phyloP scores from a whole-genome alignment of 345 rosid species.

The Gossypium stocksii region DNA sequence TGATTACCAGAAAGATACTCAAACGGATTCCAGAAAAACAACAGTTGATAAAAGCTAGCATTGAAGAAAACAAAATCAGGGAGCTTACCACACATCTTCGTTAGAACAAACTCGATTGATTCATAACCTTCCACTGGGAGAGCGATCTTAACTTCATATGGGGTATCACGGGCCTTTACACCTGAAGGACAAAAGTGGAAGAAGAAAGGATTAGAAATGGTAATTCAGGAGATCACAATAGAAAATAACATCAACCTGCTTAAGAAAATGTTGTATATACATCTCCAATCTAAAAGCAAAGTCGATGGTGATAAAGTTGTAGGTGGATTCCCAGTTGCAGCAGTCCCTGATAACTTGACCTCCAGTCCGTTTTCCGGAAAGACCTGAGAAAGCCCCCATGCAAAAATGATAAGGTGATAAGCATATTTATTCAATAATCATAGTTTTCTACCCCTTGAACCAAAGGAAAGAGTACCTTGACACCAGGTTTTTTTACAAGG shows the following conservation, averaged over 20 bases:
- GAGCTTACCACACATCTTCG: constrained; percentile 73
- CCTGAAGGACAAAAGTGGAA: constrained; percentile 40
- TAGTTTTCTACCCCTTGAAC: constrained; percentile 6
- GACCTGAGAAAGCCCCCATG: constrained; percentile 39
- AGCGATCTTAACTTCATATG: constrained; percentile 72
- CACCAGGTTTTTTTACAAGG: constrained; percentile 56
- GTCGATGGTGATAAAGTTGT: constrained; percentile 84
- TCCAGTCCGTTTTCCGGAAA: constrained; percentile 66
- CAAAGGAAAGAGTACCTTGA: constrained; percentile 40
- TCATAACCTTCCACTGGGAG: constrained; percentile 79
- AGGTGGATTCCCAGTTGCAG: constrained; percentile 55
- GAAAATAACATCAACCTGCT: constrained; percentile 12
- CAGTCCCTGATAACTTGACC: constrained; percentile 65
- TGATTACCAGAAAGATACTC: background rate
- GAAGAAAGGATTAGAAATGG: background rate
- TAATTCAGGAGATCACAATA: constrained; percentile 18
- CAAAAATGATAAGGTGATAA: constrained; percentile 5
- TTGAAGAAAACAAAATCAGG: background rate
- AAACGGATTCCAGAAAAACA: background rate
- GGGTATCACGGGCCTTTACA: constrained; percentile 44
- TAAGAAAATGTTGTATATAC: constrained; percentile 35
- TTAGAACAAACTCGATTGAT: constrained; percentile 69
- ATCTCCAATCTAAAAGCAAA: constrained; percentile 75
- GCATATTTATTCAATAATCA: constrained; percentile 5
- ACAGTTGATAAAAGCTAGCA: constrained; percentile 1